Conservation (phyloP, 2,329 filamentous ascomycete species). For the Exophiala alcalophila region DNA sequence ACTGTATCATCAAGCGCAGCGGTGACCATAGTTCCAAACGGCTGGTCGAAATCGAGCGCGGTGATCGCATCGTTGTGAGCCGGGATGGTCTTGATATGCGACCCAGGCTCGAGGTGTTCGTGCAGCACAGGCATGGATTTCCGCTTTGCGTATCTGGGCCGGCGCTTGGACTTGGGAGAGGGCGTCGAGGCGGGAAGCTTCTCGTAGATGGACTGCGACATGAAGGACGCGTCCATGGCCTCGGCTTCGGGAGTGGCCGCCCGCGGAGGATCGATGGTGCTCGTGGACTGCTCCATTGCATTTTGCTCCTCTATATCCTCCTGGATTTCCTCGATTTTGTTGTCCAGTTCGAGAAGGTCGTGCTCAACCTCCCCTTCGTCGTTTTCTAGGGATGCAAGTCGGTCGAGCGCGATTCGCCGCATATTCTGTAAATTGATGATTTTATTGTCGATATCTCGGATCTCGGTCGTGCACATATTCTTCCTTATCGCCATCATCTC, state of each 20-base stretch:
- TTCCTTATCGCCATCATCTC: slow-evolving; percentile 91
- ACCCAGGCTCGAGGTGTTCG: slow-evolving; percentile 89
- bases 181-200: slow-evolving; percentile 65
- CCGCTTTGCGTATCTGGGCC: slow-evolving; percentile 52
- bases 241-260: slow-evolving; percentile 48
- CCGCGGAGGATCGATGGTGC: slow-evolving; percentile 34
- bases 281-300: slow-evolving; percentile 33
- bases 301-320: slow-evolving; percentile 52
- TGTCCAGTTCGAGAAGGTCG: slow-evolving; percentile 64
- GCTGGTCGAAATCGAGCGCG: slow-evolving; percentile 92
- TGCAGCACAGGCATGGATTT: slow-evolving; percentile 93
- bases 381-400: slow-evolving; percentile 80
- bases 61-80: slow-evolving; percentile 87
- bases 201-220: slow-evolving; percentile 97
- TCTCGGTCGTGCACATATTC: slow-evolving; percentile 96
- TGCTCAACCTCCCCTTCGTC: slow-evolving; percentile 89
- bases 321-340: slow-evolving; percentile 61
- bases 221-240: slow-evolving; percentile 65
- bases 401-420: slow-evolving; percentile 85
- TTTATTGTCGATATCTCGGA: slow-evolving; percentile 94
- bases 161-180: slow-evolving; percentile 50
- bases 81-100: slow-evolving; percentile 80
- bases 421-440: slow-evolving; percentile 90
- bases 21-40: slow-evolving; percentile 91
- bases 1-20: slow-evolving; percentile 91